phyloP scores from a whole-genome alignment of 352 stramenopile genomes.

The Sclerospora graminicola region DNA sequence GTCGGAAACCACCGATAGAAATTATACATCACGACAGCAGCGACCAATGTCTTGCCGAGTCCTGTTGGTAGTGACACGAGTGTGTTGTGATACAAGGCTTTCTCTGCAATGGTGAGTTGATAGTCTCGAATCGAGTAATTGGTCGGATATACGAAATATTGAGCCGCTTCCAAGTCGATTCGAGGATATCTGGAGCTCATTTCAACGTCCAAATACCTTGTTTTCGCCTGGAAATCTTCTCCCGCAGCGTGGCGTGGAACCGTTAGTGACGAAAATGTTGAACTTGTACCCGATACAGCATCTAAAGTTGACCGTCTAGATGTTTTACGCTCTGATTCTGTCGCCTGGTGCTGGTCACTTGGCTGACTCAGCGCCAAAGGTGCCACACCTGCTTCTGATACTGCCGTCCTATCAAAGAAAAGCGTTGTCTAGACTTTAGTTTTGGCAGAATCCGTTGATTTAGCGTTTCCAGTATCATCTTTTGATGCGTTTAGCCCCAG shows the following conservation, averaged over 20 bases:
- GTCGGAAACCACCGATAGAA: constrained; percentile 97
- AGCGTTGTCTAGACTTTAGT: background rate
- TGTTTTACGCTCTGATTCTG: constrained; percentile 2
- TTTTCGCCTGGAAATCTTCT: constrained; percentile 48
- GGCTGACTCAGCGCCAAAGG: no score
- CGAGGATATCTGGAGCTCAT: constrained; percentile 24
- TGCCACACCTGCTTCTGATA: background rate
- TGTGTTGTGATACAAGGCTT: constrained; percentile 94
- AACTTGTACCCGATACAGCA: background rate
- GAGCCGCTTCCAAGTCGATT: constrained; percentile 52
- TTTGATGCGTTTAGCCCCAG: no score
- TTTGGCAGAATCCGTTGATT: background rate
- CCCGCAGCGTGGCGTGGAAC: constrained; percentile 19
- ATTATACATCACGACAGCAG: constrained; percentile 99
- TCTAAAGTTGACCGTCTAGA: constrained; percentile 3
- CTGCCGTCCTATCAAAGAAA: background rate
- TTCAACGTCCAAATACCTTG: constrained; percentile 42
- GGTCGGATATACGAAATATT: constrained; percentile 80
- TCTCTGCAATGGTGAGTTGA: constrained; percentile 90
- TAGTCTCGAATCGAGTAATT: constrained; percentile 92
- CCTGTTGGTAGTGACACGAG: constrained; percentile 97
- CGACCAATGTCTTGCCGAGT: constrained; percentile 99
- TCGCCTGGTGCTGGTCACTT: background rate
- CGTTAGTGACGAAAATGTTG: constrained; percentile 6
- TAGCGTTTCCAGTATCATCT: no score